Conservation (phyloP, 1,284 basidiomycete species). For the Bondarzewia mesenterica region DNA sequence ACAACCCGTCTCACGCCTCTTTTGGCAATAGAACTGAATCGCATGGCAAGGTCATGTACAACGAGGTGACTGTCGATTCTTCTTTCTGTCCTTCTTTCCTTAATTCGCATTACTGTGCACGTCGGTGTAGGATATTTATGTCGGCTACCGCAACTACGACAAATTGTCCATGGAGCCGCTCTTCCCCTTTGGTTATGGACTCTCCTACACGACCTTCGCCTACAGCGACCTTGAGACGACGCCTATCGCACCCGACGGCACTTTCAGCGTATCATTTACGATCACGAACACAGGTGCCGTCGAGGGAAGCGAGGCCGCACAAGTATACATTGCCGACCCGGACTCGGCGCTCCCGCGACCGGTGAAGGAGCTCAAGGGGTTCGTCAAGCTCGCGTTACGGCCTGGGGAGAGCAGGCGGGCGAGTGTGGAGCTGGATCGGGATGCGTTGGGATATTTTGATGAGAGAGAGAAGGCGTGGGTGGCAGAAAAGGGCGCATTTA, state of each 20-base stretch:
- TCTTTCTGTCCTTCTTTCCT: neutral
- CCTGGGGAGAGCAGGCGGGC: constrained; percentile 34
- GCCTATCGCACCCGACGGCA: constrained; percentile 20
- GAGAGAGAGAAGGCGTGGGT: constrained; percentile 31
- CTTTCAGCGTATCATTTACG: constrained; percentile 30
- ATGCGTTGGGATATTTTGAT: constrained; percentile 52
- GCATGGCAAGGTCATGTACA: constrained; percentile 37
- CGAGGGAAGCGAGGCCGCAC: constrained; percentile 56
- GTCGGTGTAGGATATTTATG: constrained; percentile 43
- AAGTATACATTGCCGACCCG: constrained; percentile 58
- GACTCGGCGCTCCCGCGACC: constrained; percentile 47
- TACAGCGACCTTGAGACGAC: constrained; percentile 37
- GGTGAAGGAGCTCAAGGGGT: constrained; percentile 48
- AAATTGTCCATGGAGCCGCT: constrained; percentile 47
- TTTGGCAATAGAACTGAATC: constrained; percentile 50
- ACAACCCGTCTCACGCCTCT: constrained; percentile 49
- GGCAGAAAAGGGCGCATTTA: constrained; percentile 36
- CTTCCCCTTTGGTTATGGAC: constrained; percentile 70
- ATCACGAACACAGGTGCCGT: constrained; percentile 50
- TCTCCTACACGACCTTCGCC: constrained; percentile 67
- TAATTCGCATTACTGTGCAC: neutral
- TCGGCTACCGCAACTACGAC: constrained; percentile 67
- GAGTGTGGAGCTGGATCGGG: constrained; percentile 47
- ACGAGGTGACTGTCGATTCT: constrained; percentile 15
- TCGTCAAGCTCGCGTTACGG: constrained; percentile 42